Base-by-base conservation (phyloP, 1,284 basidiomycete species). In the Sanghuangporus weigelae region DNA sequence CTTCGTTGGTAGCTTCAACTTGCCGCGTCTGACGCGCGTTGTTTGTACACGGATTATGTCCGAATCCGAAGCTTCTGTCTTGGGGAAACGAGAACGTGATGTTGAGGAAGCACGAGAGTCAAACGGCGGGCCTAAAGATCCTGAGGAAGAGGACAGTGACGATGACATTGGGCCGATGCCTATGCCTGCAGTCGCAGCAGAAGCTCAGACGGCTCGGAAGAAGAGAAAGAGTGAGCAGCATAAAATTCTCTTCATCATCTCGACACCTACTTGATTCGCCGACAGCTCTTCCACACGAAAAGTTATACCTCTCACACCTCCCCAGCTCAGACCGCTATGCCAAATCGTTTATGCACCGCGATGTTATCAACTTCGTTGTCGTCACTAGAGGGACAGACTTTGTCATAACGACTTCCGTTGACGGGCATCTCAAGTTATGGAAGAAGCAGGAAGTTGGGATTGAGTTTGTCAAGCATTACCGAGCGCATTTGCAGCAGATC, bases 271-370 rank as follows among this genome's bases (percentile, higher is more conserved):
- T 42, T 7, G 59, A 48, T 55, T 31, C 11, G 69, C 12, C 31
- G 63, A n/a, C 6, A 86, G 86, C 89, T 12, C 78, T 93, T 10
- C 85, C 86, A 1, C 88, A 93, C 69, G 90, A 92, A 78, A 83
- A 85, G 67, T 81, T 98, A 36, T 98, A 93, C 76, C 83, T 99
- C 54, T 92, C 94, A 55, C 93, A 96, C 74, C 79, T 99, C 35
- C 97, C 97, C 1, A 86, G 86, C 70, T 86, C 95, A 58, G 93
- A 98, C 72, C 87, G 97, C 69, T 99, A 99, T 77, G 90, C 89
- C 79, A 95, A 96, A 79, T 96, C 93, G 66, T 97, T 99, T 77
- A 99, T 99, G 97, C 97, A 99, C 76, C 81, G 96, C 59, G 96
- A 99, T 70, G 84, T 88, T 19, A 82, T 99, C 68, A 96, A 94